Evolutionary conservation across 1,139 yeast genomes (phyloP).

Genomic region (Geotrichum reessii): DNA sequence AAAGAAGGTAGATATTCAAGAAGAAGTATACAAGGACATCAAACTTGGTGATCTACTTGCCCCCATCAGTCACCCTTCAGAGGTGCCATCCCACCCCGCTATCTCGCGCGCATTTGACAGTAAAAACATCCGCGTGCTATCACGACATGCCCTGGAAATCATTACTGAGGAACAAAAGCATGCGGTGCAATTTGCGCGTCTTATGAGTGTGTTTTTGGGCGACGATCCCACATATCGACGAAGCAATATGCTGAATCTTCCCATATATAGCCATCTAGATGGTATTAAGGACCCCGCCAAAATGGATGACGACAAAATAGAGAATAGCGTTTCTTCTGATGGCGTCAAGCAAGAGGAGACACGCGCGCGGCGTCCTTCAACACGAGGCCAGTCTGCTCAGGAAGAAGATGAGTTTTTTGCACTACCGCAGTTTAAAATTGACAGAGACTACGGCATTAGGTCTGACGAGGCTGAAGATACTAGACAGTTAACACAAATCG

Average conservation of each 20-base stretch:
- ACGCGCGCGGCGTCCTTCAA: constrained; percentile 5
- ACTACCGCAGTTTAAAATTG: constrained; percentile 47
- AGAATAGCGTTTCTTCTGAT: not conserved
- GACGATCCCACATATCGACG: constrained; percentile 72
- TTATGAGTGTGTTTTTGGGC: constrained; percentile 75
- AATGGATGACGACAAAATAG: constrained; percentile 23
- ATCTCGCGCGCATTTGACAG: constrained; percentile 59
- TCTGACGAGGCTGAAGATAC: constrained; percentile 57
- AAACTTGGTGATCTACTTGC: constrained; percentile 61
- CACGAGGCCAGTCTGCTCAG: not conserved
- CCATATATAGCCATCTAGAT: constrained; percentile 61
- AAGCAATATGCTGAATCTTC: constrained; percentile 55
- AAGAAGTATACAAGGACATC: constrained; percentile 37
- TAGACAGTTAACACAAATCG: constrained; percentile 61
- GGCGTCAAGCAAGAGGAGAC: constrained; percentile 8
- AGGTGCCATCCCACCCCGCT: constrained; percentile 66
- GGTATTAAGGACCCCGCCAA: constrained; percentile 20
- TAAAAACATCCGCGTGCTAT: constrained; percentile 49
- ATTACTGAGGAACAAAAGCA: constrained; percentile 77
- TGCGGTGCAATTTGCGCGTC: constrained; percentile 60
- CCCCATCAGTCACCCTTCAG: constrained; percentile 78
- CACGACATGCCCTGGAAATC: constrained; percentile 65
- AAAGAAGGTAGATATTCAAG: constrained; percentile 26
- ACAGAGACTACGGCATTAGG: constrained; percentile 43
- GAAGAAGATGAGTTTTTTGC: constrained; percentile 57